A percentile compares a stretch with the other conserved stretches of the same genome.
phyloP scores from a whole-genome alignment of 768 basidiomycete genomes.

The Leccinum broughii region DNA sequence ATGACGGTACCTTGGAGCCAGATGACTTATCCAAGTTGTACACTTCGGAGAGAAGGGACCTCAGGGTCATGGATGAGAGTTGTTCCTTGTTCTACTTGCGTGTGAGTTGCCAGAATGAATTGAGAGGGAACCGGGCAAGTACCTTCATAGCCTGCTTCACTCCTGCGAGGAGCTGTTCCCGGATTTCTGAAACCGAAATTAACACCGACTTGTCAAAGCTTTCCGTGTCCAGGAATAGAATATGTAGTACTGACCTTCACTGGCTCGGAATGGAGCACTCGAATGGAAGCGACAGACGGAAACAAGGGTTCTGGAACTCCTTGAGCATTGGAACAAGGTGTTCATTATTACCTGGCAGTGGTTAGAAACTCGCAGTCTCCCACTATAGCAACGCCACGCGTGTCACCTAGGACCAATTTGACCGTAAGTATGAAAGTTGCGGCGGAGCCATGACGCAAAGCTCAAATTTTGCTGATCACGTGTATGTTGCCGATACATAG shows the following conservation, averaged over 20 bases:
- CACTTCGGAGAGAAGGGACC: slow-evolving; percentile 71
- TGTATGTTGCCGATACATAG: background rate
- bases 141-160: slow-evolving; percentile 75
- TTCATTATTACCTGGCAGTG: slow-evolving; percentile 16
- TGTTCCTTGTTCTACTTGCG: slow-evolving; percentile 52
- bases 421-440: too few relatives aligned
- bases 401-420: too few relatives aligned
- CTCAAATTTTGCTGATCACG: background rate
- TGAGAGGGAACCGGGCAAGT: background rate
- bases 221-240: background rate
- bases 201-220: background rate
- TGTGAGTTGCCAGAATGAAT: slow-evolving; percentile 1
- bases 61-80: slow-evolving; percentile 55
- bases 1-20: slow-evolving; percentile 43
- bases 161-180: slow-evolving; percentile 48
- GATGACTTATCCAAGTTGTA: slow-evolving; percentile 64
- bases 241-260: slow-evolving; percentile 23
- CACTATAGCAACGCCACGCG: background rate
- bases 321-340: slow-evolving; percentile 14
- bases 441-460: background rate
- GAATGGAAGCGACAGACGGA: slow-evolving; percentile 14
- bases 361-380: background rate
- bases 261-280: slow-evolving; percentile 6
- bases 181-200: slow-evolving; percentile 44
- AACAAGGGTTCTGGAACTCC: slow-evolving; percentile 5